These are phyloP conservation scores for Escovopsis weberi DNA, from an alignment of 2,329 filamentous ascomycete genomes.

Conservation along the genomic window DNA sequence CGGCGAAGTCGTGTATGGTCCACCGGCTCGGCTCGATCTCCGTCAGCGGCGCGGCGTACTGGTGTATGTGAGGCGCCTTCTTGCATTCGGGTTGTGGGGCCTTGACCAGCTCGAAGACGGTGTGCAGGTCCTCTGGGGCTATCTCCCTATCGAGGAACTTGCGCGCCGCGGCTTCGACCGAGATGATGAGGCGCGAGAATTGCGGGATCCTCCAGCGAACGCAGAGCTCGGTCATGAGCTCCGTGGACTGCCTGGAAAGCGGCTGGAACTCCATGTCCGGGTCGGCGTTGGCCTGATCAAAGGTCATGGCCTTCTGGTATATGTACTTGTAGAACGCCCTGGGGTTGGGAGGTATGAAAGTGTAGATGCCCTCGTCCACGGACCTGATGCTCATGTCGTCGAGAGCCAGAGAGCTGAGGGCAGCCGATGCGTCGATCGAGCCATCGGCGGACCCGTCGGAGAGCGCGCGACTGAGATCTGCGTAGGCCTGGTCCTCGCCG, in stretches of 20 bases:
- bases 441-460: slow-evolving; percentile 28
- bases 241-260: slow-evolving; percentile 64
- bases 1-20: slow-evolving; percentile 53
- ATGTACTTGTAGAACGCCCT: slow-evolving; percentile 73
- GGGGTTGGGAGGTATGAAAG: slow-evolving; percentile 77
- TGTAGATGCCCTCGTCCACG: slow-evolving; percentile 57
- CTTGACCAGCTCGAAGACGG: slow-evolving; percentile 71
- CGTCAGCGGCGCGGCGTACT: slow-evolving; percentile 33
- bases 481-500: slow-evolving; percentile 34
- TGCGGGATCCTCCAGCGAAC: slow-evolving; percentile 81
- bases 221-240: slow-evolving; percentile 73
- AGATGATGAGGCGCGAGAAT: slow-evolving; percentile 62
- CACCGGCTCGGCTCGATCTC: slow-evolving; percentile 47
- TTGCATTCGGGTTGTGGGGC: slow-evolving; percentile 52
- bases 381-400: slow-evolving; percentile 38
- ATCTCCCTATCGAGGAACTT: slow-evolving; percentile 80
- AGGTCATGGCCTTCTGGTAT: slow-evolving; percentile 58
- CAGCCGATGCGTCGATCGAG: slow-evolving; percentile 51
- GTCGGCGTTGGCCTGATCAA: slow-evolving; percentile 44
- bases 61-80: slow-evolving; percentile 41
- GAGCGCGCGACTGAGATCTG: slow-evolving; percentile 37
- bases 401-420: slow-evolving; percentile 51
- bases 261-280: slow-evolving; percentile 34
- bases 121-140: slow-evolving; percentile 65
- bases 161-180: slow-evolving; percentile 71